Evolutionary conservation across 805 yeast species (phyloP).

Genomic region (Candida sanyiensis): DNA sequence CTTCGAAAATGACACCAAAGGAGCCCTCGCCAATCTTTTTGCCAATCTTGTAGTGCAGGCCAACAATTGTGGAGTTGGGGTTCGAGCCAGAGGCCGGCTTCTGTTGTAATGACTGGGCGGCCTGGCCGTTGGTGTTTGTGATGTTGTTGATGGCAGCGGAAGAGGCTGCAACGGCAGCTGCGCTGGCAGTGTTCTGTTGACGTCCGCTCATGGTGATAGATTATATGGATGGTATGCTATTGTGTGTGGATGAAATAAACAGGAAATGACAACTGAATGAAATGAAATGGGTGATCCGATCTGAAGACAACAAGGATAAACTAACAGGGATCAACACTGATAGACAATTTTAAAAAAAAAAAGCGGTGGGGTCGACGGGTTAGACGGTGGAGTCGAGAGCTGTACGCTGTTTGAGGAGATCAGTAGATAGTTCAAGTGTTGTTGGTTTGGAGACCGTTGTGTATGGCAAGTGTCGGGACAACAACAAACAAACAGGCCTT

Average conservation of each 20-base stretch:
- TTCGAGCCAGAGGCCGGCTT: conserved; percentile 6
- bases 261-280: background rate
- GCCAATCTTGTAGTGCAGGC: conserved; percentile 68
- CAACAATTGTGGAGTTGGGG: conserved; percentile 33
- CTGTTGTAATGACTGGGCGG: conserved; percentile 5
- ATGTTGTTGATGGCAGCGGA: conserved; percentile 26
- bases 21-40: conserved; percentile 87
- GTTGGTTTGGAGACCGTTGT: too few species aligned
- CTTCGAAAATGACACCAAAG: conserved; percentile 80
- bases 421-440: too few species aligned
- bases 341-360: background rate
- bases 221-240: conserved; percentile 3
- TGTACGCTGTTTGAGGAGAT: too few species aligned
- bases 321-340: background rate
- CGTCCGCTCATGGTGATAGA: conserved; percentile 8
- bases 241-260: conserved; percentile 1
- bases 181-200: conserved; percentile 14
- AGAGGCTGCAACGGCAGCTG: conserved; percentile 27
- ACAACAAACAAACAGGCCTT: background rate
- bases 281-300: too few species aligned
- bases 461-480: too few species aligned
- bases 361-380: background rate
- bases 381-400: background rate
- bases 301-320: background rate
- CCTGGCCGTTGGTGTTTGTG: conserved; percentile 18